Evolutionary conservation across 257 asterid species (phyloP), one percentile per base, ranked within the genome.

Genomic region (Lycium ferocissimum): DNA sequence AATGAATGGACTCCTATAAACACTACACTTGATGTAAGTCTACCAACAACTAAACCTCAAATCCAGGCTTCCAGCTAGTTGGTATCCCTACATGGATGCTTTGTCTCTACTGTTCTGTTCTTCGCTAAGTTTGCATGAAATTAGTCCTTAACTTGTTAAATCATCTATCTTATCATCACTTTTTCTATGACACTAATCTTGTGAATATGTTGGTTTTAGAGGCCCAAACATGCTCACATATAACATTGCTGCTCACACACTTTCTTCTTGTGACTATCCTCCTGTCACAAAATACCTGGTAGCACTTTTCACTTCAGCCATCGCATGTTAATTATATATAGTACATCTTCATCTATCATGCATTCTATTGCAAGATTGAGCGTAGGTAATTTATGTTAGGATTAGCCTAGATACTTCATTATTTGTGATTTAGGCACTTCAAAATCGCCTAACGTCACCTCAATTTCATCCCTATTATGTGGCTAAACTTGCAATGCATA

Each of bases 181-280:
- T 49, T 75, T 49, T 20, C 13, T 6, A 75, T 13, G 81, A 49
- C 43, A 75, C 62, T 49, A 37, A 49, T 75, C 45, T 22, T 20
- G 81, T 75, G 45, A 12, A 73, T 73, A 20, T 73, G 40, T 47
- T 18, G 59, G n/a, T 47, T 73, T 73, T 73, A 47, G 80, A 73
- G 18, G 80, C 80, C 59, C 58, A 45, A 11, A 11, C 56, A 7
- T 7, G 22, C 20, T 51, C 14, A 9, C 81, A 51, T 12, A 22
- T 35, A 76, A 9, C 20, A 22, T 26, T 49, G 63, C 22, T 75
- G 38, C 81, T 49, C 81, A 76, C 14, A 2, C 26, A 76, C 62
- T 76, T 76, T 51, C 22, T 76, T 49, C 14, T 13, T 75, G 26
- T 12, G 12, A 22, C 14, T 49, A 51, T 75, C 45, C 43, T 76